Base-by-base conservation (phyloP, 2,329 filamentous ascomycete species). In the Magnaporthiopsis rhizophila region DNA sequence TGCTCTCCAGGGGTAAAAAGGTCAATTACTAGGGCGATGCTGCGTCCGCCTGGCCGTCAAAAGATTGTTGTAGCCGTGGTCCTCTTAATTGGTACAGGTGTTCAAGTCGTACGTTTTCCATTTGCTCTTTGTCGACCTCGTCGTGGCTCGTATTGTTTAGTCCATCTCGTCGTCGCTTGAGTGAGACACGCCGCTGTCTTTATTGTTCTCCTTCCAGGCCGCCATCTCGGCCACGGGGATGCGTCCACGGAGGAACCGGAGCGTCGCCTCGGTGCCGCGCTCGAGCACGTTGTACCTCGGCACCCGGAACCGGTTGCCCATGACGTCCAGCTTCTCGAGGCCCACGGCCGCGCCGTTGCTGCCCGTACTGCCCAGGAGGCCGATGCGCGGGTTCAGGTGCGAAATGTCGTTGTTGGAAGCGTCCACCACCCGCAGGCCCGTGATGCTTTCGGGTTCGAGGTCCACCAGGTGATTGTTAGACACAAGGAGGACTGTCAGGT, bases 271-370 rank as follows among this genome's bases (percentile, higher is more conserved):
- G 0, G 93, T 97, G 0, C 94, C 94, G 67, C 92, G 90, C 66
- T 94, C 90, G 61, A 98, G 78, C 8, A 97, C 84, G 67, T 89
- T 90, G 79, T 89, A 93, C 65, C 90, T 86, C 0, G 94, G 94
- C 38, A 97, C 92, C 38, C 91, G 83, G 77, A 98, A 98, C 38
- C 87, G 83, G 73, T 98, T 98, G 0, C 92, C 92, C 34, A 85
- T 85, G 4, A 97, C 89, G 61, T 96, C 89, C 12, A 97, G 78
- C 64, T 84, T 75, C 81, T 89, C 78, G 77, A 86, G 67, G 70
- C 86, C 77, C 2, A 81, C 80, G 5, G 74, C 80, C 1, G 87
- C 88, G 28, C 88, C 87, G 0, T 96, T 80, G 15, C 96, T 79
- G 0, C 94, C 93, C 13, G 97, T 82, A 9, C 88, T 56, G 30